phyloP scores from a whole-genome alignment of 495 filamentous ascomycete genomes.

The Penicillium taxi region DNA sequence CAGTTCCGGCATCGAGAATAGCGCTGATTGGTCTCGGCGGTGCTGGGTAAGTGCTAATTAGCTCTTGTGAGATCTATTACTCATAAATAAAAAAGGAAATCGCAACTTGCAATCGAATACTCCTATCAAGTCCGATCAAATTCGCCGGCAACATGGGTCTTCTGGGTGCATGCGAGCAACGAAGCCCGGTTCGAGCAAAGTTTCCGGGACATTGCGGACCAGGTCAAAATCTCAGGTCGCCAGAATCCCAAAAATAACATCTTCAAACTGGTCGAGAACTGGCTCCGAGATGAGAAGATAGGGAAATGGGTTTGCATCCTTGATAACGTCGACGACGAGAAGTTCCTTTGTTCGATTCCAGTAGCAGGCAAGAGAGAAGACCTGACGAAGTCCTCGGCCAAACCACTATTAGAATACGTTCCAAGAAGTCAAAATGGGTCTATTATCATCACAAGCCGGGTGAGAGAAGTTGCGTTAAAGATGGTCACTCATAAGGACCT shows the following conservation, averaged over 20 bases:
- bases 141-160: slow-evolving; percentile 36
- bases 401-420: slow-evolving; percentile 3
- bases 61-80: not conserved
- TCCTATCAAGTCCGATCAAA: slow-evolving; percentile 24
- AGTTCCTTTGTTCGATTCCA: slow-evolving; percentile 14
- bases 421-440: not conserved
- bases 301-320: slow-evolving; percentile 4
- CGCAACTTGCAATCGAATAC: slow-evolving; percentile 34
- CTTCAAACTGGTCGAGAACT: slow-evolving; percentile 31
- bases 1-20: slow-evolving; percentile 14
- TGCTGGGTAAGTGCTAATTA: not conserved
- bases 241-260: slow-evolving; percentile 32
- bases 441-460: slow-evolving; percentile 17
- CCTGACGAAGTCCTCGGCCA: not conserved
- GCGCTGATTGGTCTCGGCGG: slow-evolving; percentile 19
- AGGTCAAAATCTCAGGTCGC: slow-evolving; percentile 19
- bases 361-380: slow-evolving; percentile 1
- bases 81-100: slow-evolving; percentile 21
- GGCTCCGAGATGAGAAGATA: slow-evolving; percentile 27
- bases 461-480: not conserved
- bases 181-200: slow-evolving; percentile 30
- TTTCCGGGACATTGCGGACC: slow-evolving; percentile 24
- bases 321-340: slow-evolving; percentile 7
- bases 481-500: not conserved
- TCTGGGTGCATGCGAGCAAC: slow-evolving; percentile 42